Base-by-base conservation (phyloP, 768 basidiomycete genomes). In the Holtermanniella nyarrowii region DNA sequence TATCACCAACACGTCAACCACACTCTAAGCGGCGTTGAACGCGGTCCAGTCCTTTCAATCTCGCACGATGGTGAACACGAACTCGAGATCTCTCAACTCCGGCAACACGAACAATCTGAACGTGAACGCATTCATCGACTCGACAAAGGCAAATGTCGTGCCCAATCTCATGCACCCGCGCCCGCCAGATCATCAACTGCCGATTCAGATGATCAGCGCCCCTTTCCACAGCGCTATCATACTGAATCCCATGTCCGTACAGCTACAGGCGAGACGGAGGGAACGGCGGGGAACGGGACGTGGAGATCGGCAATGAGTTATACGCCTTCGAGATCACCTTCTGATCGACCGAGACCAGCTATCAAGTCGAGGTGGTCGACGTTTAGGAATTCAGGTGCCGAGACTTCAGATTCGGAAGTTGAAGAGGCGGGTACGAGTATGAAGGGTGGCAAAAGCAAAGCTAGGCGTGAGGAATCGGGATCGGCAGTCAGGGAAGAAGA, bases 31-130 rank as follows among this genome's bases (percentile, higher is more conserved):
- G 55, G 57, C 21, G 41, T 62, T n/a, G 42, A 59, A 51, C 42
- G 54, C 46, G 55, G 63, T 31, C 53, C 63, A 26, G 54, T 66
- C 25, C 56, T 71, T 22, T 57, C 58, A 18, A 51, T 71, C 26
- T 55, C 69, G 3, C 42, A 66, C 0, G 69, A 71, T 53, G 69
- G 69, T 1, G 69, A 71, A 49, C 53, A 45, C 1, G 69, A 71
- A 50, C 43, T 54, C 31, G 16, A 37, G 31, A 7, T 16, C 10
- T 7, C 37, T 7, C 48, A 53, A 18, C 31, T 37, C 10, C 10
- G 16, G 31, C 7, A 37, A 16, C 31, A 37, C 31, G 31, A 37
- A 16, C n/a, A n/a, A n/a, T n/a, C n/a, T n/a, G n/a, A n/a, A n/a
- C n/a, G n/a, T n/a, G 31, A 41, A 54, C 18, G 56, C 50, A 20